phyloP scores from a whole-genome alignment of 805 yeast genomes.

The Saturnispora saitoi region DNA sequence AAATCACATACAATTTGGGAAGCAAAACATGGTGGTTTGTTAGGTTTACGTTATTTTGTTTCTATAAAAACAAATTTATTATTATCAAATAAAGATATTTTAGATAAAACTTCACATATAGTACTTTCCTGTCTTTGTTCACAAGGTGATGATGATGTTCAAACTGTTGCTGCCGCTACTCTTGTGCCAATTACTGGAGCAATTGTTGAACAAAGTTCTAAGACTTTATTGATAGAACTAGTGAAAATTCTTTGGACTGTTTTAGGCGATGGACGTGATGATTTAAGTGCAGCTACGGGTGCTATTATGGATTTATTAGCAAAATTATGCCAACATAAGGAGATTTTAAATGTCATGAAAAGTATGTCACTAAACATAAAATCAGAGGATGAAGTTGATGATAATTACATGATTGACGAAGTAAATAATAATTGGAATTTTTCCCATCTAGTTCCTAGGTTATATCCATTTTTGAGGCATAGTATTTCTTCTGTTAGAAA shows the following conservation, averaged over 20 bases:
- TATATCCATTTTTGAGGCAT: slow-evolving; percentile 89
- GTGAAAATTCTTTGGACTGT: slow-evolving; percentile 84
- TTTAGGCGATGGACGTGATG: slow-evolving; percentile 77
- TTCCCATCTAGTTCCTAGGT: slow-evolving; percentile 72
- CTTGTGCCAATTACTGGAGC: slow-evolving; percentile 68
- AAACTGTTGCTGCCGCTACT: slow-evolving; percentile 93
- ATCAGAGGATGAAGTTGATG: slow-evolving; percentile 22
- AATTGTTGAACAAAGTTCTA: slow-evolving; percentile 20
- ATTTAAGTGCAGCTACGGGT: slow-evolving; percentile 89
- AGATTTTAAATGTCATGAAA: slow-evolving; percentile 67
- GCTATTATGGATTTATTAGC: slow-evolving; percentile 92
- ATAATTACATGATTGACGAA: slow-evolving; percentile 27
- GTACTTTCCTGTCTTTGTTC: slow-evolving; percentile 88
- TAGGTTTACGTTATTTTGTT: slow-evolving; percentile 86
- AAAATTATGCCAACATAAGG: slow-evolving; percentile 71
- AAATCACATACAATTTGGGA: slow-evolving; percentile 67
- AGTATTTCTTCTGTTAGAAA: slow-evolving; percentile 85
- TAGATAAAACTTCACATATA: slow-evolving; percentile 70
- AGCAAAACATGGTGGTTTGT: slow-evolving; percentile 96
- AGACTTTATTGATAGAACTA: slow-evolving; percentile 39
- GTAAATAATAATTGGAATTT: slow-evolving; percentile 35
- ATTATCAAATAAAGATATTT: slow-evolving; percentile 43
- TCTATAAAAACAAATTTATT: slow-evolving; percentile 80
- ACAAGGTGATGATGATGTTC: slow-evolving; percentile 96
- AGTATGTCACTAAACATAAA: slow-evolving; percentile 37